Evolutionary conservation across 2,329 filamentous ascomycete species (phyloP), one percentile per base, ranked within the genome.

Genomic region (Ilyonectria robusta): DNA sequence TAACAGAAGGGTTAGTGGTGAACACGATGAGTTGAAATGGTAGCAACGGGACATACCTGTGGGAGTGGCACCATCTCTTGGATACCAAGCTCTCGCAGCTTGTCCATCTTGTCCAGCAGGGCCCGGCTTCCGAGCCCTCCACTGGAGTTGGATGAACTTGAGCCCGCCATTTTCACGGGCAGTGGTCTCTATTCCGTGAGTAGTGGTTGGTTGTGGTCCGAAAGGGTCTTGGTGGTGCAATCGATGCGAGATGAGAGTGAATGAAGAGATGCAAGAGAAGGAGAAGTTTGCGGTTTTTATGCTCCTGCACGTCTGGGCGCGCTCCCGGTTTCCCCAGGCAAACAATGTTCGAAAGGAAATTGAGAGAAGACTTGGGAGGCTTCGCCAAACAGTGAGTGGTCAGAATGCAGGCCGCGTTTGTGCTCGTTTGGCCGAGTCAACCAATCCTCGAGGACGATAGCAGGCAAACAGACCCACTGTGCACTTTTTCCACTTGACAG

Each of bases 41-140:
- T 10, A 15, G 11, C 13, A 2, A 31, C 4, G 2, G 8, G 2
- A 68, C 62, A 42, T 70, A 95, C 93, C 82, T 94, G 91, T 1
- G 76, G 78, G 1, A 80, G 74, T 44, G 77, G 62, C 10, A 85
- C 75, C 33, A 77, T 73, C 0, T 79, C 70, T 6, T 80, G 81
- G 7, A 84, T 75, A 7, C 78, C 79, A 8, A 82, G 76, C 64
- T 82, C 82, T 3, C 83, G 78, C 1, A 85, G 73, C 70, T 79
- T 82, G 69, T 85, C 83, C 29, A 85, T 77, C 60, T 81, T 81
- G 50, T 78, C 75, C 2, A 79, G 56, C 0, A 78, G 71, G 31
- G 62, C 67, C 26, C 73, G 67, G n/a, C 73, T 74, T 0, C 65
- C 73, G 26, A 76, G 71, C 8, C 71, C 70, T 7, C 58, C 60